Conservation (phyloP, 1,284 basidiomycete species). For the Moesziomyces sp. region DNA sequence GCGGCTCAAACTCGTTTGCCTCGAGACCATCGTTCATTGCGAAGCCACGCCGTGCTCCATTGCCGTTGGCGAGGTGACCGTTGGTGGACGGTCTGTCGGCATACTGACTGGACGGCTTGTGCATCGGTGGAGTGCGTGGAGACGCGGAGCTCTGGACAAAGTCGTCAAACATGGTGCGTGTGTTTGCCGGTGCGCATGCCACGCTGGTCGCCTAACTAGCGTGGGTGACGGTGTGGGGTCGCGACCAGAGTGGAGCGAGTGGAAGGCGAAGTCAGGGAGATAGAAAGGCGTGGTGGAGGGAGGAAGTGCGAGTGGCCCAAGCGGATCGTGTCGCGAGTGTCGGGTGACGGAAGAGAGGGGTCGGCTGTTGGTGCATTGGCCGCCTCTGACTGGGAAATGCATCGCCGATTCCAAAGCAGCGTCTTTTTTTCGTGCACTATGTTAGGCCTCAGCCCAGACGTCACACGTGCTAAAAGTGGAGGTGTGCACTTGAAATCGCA, state of each 20-base stretch:
- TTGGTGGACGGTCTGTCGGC: slow-evolving; percentile 2
- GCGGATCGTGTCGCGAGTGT: not conserved
- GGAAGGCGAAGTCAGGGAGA: not conserved
- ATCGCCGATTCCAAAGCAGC: no score
- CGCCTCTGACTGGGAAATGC: no score
- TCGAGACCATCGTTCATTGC: slow-evolving; percentile 44
- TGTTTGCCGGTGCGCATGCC: not conserved
- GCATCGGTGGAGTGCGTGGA: slow-evolving; percentile 8
- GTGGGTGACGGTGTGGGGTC: not conserved
- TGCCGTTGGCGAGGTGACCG: slow-evolving; percentile 3
- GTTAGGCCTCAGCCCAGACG: no score
- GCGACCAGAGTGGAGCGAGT: not conserved
- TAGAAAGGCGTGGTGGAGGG: not conserved
- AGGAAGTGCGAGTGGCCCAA: not conserved
- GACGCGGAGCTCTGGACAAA: slow-evolving; percentile 51
- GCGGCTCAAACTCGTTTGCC: not conserved
- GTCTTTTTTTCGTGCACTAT: no score
- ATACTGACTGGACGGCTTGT: slow-evolving; percentile 2
- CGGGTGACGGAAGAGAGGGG: no score
- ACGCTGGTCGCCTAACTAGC: not conserved
- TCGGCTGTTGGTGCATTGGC: no score
- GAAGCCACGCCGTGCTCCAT: slow-evolving; percentile 4
- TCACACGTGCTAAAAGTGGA: no score
- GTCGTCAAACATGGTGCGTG: slow-evolving; percentile 42
- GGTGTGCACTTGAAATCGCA: no score